These are phyloP conservation scores for Pseudogymnoascus sp. DNA, from an alignment of 2,329 filamentous ascomycete genomes.

Conservation along the genomic window DNA sequence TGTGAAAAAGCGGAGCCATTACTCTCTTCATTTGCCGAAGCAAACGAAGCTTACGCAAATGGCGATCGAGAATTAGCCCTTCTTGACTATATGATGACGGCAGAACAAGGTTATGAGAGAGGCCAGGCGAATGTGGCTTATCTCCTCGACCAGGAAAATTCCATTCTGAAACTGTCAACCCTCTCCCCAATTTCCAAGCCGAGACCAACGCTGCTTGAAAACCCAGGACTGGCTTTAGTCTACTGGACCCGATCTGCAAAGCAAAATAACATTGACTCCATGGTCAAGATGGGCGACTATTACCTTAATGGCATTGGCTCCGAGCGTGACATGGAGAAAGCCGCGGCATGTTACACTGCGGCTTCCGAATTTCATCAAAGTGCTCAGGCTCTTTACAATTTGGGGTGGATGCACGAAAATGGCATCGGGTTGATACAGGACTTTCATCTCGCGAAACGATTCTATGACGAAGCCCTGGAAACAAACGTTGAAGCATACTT, in stretches of 20 bases:
- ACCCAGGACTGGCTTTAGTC: slow-evolving; percentile 53
- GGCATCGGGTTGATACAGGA: slow-evolving; percentile 88
- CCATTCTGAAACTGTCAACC: slow-evolving; percentile 38
- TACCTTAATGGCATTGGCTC: slow-evolving; percentile 78
- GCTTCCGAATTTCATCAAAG: slow-evolving; percentile 87
- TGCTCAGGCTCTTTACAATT: slow-evolving; percentile 91
- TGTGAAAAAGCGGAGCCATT: slow-evolving; percentile 47
- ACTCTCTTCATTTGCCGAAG: slow-evolving; percentile 55
- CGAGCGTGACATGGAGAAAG: slow-evolving; percentile 66
- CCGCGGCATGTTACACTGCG: slow-evolving; percentile 83
- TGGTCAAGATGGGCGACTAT: slow-evolving; percentile 98
- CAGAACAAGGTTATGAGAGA: slow-evolving; percentile 64
- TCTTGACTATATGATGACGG: slow-evolving; percentile 60
- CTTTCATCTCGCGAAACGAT: slow-evolving; percentile 92
- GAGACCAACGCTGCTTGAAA: slow-evolving; percentile 39
- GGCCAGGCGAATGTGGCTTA: slow-evolving; percentile 66
- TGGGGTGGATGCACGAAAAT: slow-evolving; percentile 99
- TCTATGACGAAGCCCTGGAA: slow-evolving; percentile 86
- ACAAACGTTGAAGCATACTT: slow-evolving; percentile 91
- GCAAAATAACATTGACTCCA: slow-evolving; percentile 84
- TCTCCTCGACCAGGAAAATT: slow-evolving; percentile 55
- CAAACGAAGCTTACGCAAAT: slow-evolving; percentile 55
- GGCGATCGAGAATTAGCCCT: slow-evolving; percentile 57
- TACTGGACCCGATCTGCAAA: slow-evolving; percentile 94
- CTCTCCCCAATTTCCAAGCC: slow-evolving; percentile 28